Evolutionary conservation across 139 green algal species (phyloP).

Genomic region (Chlorella sp.): DNA sequence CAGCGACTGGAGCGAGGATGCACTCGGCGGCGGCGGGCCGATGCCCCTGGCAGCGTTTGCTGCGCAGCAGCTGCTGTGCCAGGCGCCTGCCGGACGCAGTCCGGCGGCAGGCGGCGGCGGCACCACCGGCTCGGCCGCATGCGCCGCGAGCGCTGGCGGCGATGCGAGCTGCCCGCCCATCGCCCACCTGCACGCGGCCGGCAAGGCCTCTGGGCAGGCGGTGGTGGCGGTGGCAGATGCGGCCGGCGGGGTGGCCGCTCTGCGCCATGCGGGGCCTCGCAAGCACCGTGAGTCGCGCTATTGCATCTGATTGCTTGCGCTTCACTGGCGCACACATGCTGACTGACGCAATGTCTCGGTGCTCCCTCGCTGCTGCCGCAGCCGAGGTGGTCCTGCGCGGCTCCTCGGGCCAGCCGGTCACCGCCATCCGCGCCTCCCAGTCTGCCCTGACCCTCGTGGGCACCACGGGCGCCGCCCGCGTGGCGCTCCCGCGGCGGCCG

Average conservation of each 20-base stretch:
- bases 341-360: no score
- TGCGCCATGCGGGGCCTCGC: constrained; percentile 5
- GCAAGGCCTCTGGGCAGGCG: not conserved
- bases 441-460: not conserved
- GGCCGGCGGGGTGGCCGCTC: not conserved
- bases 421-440: not conserved
- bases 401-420: not conserved
- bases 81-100: not conserved
- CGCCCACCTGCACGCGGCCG: not conserved
- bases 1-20: not conserved
- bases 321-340: no score
- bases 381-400: not conserved
- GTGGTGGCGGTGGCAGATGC: not conserved
- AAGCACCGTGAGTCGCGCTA: constrained; percentile 1
- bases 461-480: no score
- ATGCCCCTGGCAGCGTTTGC: not conserved
- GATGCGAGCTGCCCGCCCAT: constrained; percentile 13
- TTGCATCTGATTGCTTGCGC: no score
- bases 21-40: not conserved
- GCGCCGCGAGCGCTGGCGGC: not conserved
- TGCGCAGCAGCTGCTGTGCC: constrained; percentile 10
- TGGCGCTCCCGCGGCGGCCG: no score
- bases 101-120: not conserved
- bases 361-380: no score
- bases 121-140: not conserved